Base-by-base conservation (phyloP, 2,329 filamentous ascomycete genomes). In the Pezicula rhizophila region DNA sequence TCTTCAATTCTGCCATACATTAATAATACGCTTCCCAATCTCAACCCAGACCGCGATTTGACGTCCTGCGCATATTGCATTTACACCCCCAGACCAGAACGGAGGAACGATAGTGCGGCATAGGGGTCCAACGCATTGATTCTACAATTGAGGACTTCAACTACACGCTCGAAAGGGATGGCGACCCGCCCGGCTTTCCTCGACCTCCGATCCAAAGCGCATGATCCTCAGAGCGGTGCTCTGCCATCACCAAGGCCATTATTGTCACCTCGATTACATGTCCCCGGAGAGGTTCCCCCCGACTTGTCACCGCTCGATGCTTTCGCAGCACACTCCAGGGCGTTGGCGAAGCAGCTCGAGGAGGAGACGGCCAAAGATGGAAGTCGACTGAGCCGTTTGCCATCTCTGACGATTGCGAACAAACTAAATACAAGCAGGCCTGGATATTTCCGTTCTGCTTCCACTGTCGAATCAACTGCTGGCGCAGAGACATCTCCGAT, bases 231-330 rank as follows among this genome's bases (percentile, higher is more conserved):
- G 11, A 52, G 57, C 39, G 53, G 37, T 45, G 56, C 48, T 20
- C 40, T 57, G 6, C 50, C 57, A 38, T 60, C 57, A 25, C 52
- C 54, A 28, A 50, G 62, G 48, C 49, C 52, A 31, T 49, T 60
- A 6, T 57, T 58, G 28, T 90, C 87, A n/a, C 86, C 87, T 38
- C 83, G 86, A 53, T 72, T 89, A 51, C 85, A 90, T 66, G 76
- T 87, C 49, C 85, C 86, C 49, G 88, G 88, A 53, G 87, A 92
- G 59, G 79, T 87, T 1, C 92, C 93, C 17, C 93, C 93, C 5
- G 87, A 93, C 46, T 77, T 97, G 49, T 97, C 93, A 7, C 93
- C 93, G 10, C 79, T 99, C 56, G 93, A 99, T 75, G 92, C 92
- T 42, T 95, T 99, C 65, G 92, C 92, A 18, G 78, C 92, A 53